Evolutionary conservation across 495 filamentous ascomycete genomes (phyloP), one percentile per base, ranked within the genome.

Genomic region (Annulohypoxylon nitens): DNA sequence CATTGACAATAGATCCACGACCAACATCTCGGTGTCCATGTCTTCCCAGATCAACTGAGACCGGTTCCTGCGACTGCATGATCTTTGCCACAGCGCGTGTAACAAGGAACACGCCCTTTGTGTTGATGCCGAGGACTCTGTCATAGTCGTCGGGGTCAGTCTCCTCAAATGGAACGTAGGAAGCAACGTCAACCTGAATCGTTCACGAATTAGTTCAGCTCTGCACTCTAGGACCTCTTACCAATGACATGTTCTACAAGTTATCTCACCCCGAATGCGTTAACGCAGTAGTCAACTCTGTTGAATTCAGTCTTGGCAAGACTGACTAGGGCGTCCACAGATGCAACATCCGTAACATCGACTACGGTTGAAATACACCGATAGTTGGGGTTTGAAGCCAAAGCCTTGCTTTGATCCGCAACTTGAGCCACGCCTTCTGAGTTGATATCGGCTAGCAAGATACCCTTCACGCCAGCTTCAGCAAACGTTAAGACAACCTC

Each of bases 391-490:
- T 75, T 70, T 43, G 55, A 74, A 3, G 81, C 80, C 12, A 77
- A 18, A 16, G 51, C 64, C 20, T 78, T 65, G 51, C 80, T 76
- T 14, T 72, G 62, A 9, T 78, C 77, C 3, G 77, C 74, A 18
- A 73, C 69, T 7, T 57, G 36, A 16, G 63, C 36, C 7, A 75
- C 80, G 7, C 48, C 61, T 37, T 76, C 63, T 16, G 61, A 39
- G 54, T 82, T 69, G 60, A 82, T 75, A 64, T 84, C 82, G 12
- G 81, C 82, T n/a, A 84, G 74, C 14, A 75, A 55, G 25, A 82
- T 62, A 8, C 79, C 79, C 6, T 61, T 48, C 3, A 64, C 69
- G 18, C 82, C 81, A n/a, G 75, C 79, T 51, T 75, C 74, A 36
- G 82, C 82, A 58, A 80, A 82, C 1, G 80, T 71, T 6, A 75